A percentile compares a stretch with the other conserved stretches of the same genome.
Conservation (phyloP, 495 filamentous ascomycete genomes). For the Aspergillus avenaceus region DNA sequence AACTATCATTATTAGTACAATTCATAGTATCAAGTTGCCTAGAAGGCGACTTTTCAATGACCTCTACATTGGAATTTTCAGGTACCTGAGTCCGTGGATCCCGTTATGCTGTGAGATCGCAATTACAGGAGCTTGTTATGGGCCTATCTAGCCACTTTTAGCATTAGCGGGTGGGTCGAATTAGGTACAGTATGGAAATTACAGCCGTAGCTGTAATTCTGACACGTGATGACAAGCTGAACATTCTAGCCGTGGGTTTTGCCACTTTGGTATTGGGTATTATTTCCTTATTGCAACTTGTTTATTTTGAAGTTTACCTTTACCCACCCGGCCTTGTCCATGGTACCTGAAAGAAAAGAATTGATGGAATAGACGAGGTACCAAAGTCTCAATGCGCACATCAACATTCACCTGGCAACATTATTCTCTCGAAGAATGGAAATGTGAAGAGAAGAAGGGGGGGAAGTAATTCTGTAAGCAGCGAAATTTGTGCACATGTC, state of each 20-base stretch:
- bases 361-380: background rate
- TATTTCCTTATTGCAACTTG: background rate
- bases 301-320: too few species aligned
- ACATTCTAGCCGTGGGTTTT: background rate
- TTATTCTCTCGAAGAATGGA: background rate
- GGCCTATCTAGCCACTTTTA: background rate
- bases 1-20: too few species aligned
- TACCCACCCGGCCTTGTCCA: background rate
- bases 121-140: conserved; percentile 2
- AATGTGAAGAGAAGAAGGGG: background rate
- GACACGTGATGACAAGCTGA: background rate
- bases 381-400: too few species aligned
- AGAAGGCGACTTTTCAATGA: background rate
- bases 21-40: background rate
- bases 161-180: background rate
- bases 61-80: too few species aligned
- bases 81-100: background rate
- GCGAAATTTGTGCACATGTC: background rate
- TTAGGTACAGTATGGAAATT: background rate
- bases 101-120: conserved; percentile 1
- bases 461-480: background rate
- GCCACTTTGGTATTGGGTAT: background rate
- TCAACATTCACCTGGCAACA: background rate
- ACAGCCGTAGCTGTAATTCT: background rate
- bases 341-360: background rate